These are phyloP conservation scores for Phytophthora ramorum DNA, from an alignment of 352 stramenopile species.

Conservation along the genomic window DNA sequence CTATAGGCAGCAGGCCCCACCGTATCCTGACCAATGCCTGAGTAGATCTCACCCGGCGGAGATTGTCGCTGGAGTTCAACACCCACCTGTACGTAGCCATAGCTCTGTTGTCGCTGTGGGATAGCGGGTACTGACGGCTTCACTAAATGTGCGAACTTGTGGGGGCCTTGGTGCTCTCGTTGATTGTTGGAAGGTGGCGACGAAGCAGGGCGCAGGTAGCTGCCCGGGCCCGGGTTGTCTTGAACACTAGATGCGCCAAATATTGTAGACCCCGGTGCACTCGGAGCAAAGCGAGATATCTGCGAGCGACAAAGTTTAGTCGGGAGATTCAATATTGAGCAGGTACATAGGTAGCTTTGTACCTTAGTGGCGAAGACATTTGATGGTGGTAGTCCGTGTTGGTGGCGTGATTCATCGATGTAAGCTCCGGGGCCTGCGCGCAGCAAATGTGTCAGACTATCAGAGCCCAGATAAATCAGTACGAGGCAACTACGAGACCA, in stretches of 20 bases:
- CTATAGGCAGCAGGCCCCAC: constrained; percentile 77
- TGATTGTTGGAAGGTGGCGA: constrained; percentile 38
- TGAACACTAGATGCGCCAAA: constrained; percentile 72
- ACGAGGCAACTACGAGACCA: constrained; percentile 24
- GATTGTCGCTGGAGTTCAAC: constrained; percentile 50
- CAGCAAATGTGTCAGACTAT: constrained; percentile 1
- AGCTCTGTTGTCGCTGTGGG: constrained; percentile 76
- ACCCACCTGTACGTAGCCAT: constrained; percentile 68
- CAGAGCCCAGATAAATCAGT: neutral
- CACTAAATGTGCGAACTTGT: constrained; percentile 54
- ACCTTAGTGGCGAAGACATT: constrained; percentile 83
- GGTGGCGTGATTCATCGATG: constrained; percentile 18
- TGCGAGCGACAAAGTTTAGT: constrained; percentile 10
- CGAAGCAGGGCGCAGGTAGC: constrained; percentile 42
- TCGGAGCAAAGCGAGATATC: constrained; percentile 79
- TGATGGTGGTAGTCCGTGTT: constrained; percentile 33
- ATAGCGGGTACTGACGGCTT: constrained; percentile 73
- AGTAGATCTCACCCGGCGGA: constrained; percentile 63
- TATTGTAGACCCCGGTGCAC: constrained; percentile 72
- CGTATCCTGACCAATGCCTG: constrained; percentile 73
- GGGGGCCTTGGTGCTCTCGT: constrained; percentile 27
- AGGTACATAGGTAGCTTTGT: neutral
- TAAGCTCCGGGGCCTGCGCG: constrained; percentile 67
- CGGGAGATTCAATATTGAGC: neutral
- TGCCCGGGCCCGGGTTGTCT: constrained; percentile 75